Conservation (phyloP, 768 basidiomycete genomes). For the Boletus subparvulus region DNA sequence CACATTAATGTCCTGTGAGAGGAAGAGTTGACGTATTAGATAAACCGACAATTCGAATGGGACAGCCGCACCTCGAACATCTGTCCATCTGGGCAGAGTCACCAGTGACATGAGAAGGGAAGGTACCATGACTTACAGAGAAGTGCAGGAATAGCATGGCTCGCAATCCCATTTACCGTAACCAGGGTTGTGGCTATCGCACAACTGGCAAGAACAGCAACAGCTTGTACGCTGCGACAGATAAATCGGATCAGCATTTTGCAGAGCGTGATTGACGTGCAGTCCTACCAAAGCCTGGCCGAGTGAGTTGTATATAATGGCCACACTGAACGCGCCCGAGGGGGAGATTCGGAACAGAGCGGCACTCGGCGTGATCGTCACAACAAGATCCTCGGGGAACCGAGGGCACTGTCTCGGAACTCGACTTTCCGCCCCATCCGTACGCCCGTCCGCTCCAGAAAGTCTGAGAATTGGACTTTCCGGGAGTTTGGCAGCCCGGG, state of each 20-base stretch:
- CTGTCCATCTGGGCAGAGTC: constrained; percentile 42
- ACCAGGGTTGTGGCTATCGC: constrained; percentile 32
- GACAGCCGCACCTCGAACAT: constrained; percentile 55
- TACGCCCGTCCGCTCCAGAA: no score
- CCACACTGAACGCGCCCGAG: not conserved
- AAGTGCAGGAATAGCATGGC: constrained; percentile 52
- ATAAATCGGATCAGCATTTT: constrained; percentile 15
- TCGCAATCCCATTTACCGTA: constrained; percentile 44
- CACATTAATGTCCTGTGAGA: constrained; percentile 62
- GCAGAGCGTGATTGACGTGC: not conserved
- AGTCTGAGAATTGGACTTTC: no score
- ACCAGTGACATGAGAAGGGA: not conserved
- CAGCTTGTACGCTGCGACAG: not conserved
- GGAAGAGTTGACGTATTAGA: not conserved
- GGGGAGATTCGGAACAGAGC: not conserved
- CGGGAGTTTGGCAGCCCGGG: no score
- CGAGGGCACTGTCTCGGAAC: no score
- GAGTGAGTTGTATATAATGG: constrained; percentile 5
- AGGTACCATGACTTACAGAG: constrained; percentile 42
- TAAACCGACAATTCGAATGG: not conserved
- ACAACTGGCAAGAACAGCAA: not conserved
- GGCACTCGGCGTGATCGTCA: not conserved
- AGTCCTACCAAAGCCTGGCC: not conserved
- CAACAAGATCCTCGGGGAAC: not conserved
- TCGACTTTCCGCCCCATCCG: no score